Conservation (phyloP, 108 stramenopile species). For the Discostella pseudostelligera region DNA sequence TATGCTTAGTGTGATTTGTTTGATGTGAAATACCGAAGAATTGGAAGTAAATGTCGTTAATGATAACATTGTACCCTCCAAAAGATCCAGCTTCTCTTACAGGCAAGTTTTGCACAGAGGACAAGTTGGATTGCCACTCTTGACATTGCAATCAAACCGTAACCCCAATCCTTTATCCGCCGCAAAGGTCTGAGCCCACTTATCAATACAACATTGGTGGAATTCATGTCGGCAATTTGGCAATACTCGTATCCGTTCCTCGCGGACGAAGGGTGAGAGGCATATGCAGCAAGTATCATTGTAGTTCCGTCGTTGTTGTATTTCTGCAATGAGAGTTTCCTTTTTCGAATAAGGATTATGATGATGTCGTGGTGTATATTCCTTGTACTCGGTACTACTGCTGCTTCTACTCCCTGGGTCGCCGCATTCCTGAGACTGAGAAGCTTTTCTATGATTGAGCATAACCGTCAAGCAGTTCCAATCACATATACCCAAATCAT, state of each 20-base stretch:
- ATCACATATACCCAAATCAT: conserved; percentile 26
- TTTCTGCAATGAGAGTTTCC: conserved; percentile 30
- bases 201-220: conserved; percentile 53
- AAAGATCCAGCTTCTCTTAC: not conserved
- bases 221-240: conserved; percentile 61
- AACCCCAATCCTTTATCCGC: conserved; percentile 11
- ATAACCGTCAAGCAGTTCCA: conserved; percentile 34
- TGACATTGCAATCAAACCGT: conserved; percentile 20
- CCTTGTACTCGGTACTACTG: not conserved
- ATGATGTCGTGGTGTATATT: not conserved
- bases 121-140: conserved; percentile 47
- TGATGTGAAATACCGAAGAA: too few relatives aligned
- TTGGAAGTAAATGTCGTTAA: too few relatives aligned
- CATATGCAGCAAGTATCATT: conserved; percentile 59
- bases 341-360: conserved; percentile 3
- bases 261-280: conserved; percentile 28
- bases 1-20: too few relatives aligned
- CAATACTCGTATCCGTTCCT: conserved; percentile 44
- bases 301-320: conserved; percentile 37
- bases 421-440: not conserved
- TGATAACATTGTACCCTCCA: too few relatives aligned
- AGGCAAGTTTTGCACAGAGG: conserved; percentile 51
- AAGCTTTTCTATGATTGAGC: conserved; percentile 33
- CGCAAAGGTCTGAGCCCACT: conserved; percentile 62
- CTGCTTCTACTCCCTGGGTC: too few relatives aligned